phyloP scores from a whole-genome alignment of 345 rosid genomes.

The Eucalyptus tenuipes region DNA sequence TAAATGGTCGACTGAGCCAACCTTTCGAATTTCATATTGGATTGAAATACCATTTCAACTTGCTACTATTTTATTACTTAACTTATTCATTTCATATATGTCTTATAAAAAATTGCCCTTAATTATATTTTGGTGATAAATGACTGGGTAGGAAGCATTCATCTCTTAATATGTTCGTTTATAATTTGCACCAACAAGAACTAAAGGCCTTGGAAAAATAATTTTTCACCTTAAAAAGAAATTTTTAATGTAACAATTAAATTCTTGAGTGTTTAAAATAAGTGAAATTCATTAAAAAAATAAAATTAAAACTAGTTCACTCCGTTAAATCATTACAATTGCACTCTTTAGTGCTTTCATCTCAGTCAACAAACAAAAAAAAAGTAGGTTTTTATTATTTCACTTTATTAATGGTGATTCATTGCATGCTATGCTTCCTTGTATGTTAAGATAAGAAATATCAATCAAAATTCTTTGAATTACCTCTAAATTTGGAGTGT shows the following conservation, averaged over 20 bases:
- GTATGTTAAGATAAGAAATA: neutral
- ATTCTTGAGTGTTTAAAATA: too few relatives aligned
- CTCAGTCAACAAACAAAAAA: neutral
- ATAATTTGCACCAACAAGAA: neutral
- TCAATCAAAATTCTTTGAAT: neutral
- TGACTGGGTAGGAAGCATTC: neutral
- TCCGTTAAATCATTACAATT: neutral
- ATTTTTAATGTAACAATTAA: neutral
- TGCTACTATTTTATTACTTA: neutral
- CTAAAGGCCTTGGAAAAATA: neutral
- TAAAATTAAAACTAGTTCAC: neutral
- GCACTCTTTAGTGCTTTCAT: neutral
- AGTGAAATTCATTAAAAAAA: neutral
- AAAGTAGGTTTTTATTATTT: neutral
- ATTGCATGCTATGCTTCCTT: neutral
- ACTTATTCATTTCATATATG: neutral
- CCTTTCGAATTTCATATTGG: neutral
- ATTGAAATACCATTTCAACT: neutral
- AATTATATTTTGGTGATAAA: neutral
- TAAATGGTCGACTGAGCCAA: neutral
- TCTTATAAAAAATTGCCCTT: neutral
- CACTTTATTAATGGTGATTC: neutral
- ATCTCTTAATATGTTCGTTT: neutral
- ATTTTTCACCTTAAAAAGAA: neutral
- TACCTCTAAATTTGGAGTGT: too few relatives aligned